A percentile compares a stretch with the other conserved stretches of the same genome.
Evolutionary conservation across 2,329 filamentous ascomycete species (phyloP).

Genomic region (Clonostachys solani): DNA sequence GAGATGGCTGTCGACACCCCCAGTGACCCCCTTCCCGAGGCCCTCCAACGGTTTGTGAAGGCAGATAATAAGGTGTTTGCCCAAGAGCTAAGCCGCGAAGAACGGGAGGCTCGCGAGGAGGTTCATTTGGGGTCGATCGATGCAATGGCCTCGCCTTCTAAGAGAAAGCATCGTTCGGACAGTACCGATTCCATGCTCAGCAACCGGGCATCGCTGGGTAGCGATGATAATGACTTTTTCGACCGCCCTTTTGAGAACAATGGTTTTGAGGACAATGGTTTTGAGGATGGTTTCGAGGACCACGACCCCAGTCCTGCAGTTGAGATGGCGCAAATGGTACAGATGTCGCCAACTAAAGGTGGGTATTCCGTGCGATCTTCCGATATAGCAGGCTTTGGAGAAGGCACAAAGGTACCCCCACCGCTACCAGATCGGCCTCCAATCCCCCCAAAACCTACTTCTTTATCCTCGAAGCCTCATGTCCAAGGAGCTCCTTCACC

Average conservation of each 20-base stretch:
- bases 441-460: not conserved
- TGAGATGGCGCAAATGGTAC: too few species aligned
- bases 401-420: conserved; percentile 1
- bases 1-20: conserved; percentile 36
- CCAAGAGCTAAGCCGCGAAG: conserved; percentile 39
- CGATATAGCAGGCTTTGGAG: not conserved
- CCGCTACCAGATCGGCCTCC: conserved; percentile 1
- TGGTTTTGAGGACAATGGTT: too few species aligned
- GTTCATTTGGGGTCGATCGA: conserved; percentile 11
- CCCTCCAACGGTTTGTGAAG: conserved; percentile 39
- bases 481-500: not conserved
- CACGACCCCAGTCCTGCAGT: too few species aligned
- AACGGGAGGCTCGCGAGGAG: conserved; percentile 10
- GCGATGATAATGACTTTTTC: not conserved
- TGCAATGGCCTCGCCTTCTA: conserved; percentile 39
- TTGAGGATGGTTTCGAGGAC: too few species aligned
- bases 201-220: conserved; percentile 35
- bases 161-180: conserved; percentile 39
- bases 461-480: not conserved
- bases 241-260: not conserved
- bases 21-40: conserved; percentile 27
- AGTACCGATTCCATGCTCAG: conserved; percentile 42
- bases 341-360: too few species aligned
- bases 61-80: conserved; percentile 48
- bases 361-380: too few species aligned